Base-by-base conservation (phyloP, 1,284 basidiomycete genomes). In the Trichosporon asahii region DNA sequence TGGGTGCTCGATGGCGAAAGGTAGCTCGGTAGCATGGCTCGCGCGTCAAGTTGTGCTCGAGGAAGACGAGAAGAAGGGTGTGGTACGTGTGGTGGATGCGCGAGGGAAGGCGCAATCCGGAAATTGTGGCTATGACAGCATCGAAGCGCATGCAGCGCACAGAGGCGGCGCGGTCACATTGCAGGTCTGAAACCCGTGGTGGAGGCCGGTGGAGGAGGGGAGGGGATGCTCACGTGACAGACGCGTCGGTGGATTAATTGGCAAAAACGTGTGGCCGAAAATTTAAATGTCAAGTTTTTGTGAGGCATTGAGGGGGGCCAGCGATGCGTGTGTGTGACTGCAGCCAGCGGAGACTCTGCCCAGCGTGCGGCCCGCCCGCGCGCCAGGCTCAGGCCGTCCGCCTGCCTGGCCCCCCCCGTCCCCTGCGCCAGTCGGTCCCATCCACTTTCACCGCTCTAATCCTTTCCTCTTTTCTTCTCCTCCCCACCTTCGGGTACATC, bases 401-500 rank as follows among this genome's bases (percentile, higher is more conserved):
- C 64, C 44, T 7, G 37, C 57, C 55, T 33, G 31, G n/a, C n/a
- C n/a, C n/a, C n/a, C 65, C 25, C 44, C 49, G 31, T 31, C 31
- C 33, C 60, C 46, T 23, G 31, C 67, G 37, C 31, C 57, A 31
- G 57, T 18, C 29, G 15, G 57, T 61, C 27, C 57, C 29, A 61
- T 31, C 44, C 46, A 27, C 29, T 44, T 27, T 33, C 2, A 31
- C 60, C 23, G 29, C 64, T 8, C n/a, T 27, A 37, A 40, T 63
- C 35, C 70, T 74, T 64, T 72, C 69, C 69, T 74, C 70, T 73
- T 72, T 71, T 68, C 72, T 69, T 68, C 72, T 69, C 67, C 46
- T 68, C 64, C 73, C 68, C 67, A 72, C 75, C 73, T 74, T 46
- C 68, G 72, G 75, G 75, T 77, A 75, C 66, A 71, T 70, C 68